Evolutionary conservation across 495 filamentous ascomycete genomes (phyloP).

Genomic region (Parathielavia hyrcaniae): DNA sequence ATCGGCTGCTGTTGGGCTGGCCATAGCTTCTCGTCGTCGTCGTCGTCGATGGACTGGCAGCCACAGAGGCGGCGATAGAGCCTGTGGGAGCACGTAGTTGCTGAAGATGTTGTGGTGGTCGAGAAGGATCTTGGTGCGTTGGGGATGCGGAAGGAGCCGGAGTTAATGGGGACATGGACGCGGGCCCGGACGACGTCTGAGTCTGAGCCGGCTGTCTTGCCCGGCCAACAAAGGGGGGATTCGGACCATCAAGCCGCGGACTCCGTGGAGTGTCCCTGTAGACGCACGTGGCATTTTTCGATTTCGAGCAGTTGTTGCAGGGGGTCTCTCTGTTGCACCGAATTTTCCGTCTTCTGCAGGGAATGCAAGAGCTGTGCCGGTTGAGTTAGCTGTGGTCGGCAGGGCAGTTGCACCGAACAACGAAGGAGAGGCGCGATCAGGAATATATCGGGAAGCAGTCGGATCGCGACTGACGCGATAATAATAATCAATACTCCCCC

Average conservation of each 20-base stretch:
- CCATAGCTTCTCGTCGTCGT: neutral
- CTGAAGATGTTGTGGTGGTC: neutral
- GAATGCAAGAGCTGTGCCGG: constrained; percentile 26
- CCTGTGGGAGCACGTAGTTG: neutral
- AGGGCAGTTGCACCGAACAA: neutral
- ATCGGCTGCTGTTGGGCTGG: neutral
- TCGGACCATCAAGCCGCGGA: neutral
- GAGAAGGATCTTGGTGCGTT: neutral
- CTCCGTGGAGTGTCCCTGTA: constrained; percentile 27
- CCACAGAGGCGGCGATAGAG: neutral
- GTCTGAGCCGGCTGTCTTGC: neutral
- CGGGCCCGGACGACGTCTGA: neutral
- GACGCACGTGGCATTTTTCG: constrained; percentile 38
- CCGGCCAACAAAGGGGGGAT: neutral
- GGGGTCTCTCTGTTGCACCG: constrained; percentile 34
- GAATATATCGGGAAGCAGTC: too few relatives aligned
- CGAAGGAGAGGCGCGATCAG: neutral
- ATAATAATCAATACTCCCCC: neutral
- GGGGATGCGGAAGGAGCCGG: neutral
- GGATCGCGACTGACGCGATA: too few relatives aligned
- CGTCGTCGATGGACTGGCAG: neutral
- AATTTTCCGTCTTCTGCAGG: constrained; percentile 34
- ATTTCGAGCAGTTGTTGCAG: constrained; percentile 45
- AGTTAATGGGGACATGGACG: neutral
- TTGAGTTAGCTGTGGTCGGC: constrained; percentile 4